phyloP scores from a whole-genome alignment of 2,329 filamentous ascomycete species.

The Epichloe glyceriae region DNA sequence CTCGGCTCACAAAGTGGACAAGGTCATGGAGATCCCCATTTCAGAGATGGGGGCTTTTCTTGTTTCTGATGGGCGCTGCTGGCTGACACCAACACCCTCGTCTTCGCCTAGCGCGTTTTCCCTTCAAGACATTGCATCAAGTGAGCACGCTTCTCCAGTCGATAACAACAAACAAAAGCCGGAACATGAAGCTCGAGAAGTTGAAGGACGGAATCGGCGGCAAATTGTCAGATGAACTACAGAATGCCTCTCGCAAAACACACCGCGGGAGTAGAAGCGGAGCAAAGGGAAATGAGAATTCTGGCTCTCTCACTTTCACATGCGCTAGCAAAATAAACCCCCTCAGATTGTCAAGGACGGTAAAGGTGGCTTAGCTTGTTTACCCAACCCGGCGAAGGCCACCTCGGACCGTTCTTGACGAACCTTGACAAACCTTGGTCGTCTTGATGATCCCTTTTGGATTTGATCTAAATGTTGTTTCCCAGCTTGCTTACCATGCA shows the following conservation, averaged over 20 bases:
- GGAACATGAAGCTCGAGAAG: too few relatives aligned
- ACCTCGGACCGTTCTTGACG: not conserved
- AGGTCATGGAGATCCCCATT: slow-evolving; percentile 5
- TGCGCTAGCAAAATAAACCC: not conserved
- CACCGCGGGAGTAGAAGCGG: not conserved
- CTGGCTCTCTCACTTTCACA: not conserved
- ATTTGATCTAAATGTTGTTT: too few relatives aligned
- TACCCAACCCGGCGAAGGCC: not conserved
- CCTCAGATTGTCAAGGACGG: too few relatives aligned
- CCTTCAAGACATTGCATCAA: not conserved
- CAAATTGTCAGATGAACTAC: not conserved
- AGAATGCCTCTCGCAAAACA: not conserved
- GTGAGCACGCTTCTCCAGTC: too few relatives aligned
- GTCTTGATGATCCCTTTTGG: too few relatives aligned
- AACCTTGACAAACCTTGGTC: not conserved
- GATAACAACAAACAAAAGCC: too few relatives aligned
- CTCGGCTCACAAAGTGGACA: not conserved
- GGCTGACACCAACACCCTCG: not conserved
- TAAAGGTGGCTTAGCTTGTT: not conserved
- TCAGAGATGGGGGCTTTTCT: not conserved
- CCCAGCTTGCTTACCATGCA: too few relatives aligned
- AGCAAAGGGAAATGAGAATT: too few relatives aligned
- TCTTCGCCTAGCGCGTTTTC: not conserved
- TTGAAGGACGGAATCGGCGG: too few relatives aligned
- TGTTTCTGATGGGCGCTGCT: too few relatives aligned